Conservation (phyloP, 768 basidiomycete species). For the Phylloporus sp. region DNA sequence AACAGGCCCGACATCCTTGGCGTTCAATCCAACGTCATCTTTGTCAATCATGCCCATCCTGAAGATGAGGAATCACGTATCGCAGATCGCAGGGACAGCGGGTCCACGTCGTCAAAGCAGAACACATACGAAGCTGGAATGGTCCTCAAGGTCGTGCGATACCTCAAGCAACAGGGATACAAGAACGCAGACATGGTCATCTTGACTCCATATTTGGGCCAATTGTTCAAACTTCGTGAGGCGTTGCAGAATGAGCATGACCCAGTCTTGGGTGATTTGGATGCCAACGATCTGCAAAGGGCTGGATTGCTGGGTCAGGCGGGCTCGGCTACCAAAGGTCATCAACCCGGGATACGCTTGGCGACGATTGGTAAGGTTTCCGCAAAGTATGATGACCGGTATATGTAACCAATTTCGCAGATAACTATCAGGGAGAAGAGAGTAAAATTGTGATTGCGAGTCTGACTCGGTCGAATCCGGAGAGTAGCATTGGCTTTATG, state of each 20-base stretch:
- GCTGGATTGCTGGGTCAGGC: slow-evolving; percentile 49
- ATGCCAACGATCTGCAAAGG: slow-evolving; percentile 44
- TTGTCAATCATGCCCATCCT: slow-evolving; percentile 53
- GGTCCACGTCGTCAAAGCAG: slow-evolving; percentile 54
- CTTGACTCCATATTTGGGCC: slow-evolving; percentile 68
- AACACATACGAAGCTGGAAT: slow-evolving; percentile 60
- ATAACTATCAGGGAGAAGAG: slow-evolving; percentile 78
- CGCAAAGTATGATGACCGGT: not conserved
- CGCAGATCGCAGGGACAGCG: slow-evolving; percentile 45
- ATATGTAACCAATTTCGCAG: slow-evolving; percentile 29
- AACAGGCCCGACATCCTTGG: slow-evolving; percentile 53
- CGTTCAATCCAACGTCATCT: slow-evolving; percentile 55
- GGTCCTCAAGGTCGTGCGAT: slow-evolving; percentile 63
- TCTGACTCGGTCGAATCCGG: slow-evolving; percentile 56
- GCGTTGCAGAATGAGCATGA: slow-evolving; percentile 46
- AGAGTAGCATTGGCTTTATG: slow-evolving; percentile 69
- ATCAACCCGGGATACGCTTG: slow-evolving; percentile 42
- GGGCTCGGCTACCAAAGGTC: slow-evolving; percentile 37
- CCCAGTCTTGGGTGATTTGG: slow-evolving; percentile 28
- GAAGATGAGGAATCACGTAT: slow-evolving; percentile 48
- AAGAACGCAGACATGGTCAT: slow-evolving; percentile 56
- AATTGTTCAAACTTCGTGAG: slow-evolving; percentile 47
- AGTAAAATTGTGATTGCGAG: slow-evolving; percentile 63
- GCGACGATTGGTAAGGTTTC: slow-evolving; percentile 58
- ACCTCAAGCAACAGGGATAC: slow-evolving; percentile 69